Evolutionary conservation across 371 early-diverging fungal genomes (phyloP).

Genomic region (Parasitella parasitica): DNA sequence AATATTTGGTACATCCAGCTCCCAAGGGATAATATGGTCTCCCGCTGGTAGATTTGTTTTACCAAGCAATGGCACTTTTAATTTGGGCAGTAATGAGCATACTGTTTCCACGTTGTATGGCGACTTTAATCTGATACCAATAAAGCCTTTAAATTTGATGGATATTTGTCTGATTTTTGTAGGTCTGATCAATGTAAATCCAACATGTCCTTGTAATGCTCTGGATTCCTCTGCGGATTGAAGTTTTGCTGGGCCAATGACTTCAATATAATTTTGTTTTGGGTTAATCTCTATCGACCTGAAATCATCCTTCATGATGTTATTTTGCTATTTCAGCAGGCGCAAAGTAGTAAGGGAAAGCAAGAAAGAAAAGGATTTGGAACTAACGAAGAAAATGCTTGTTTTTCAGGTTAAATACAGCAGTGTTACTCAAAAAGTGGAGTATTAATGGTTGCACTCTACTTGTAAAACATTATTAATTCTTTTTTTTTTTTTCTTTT

Average conservation of each 20-base stretch:
- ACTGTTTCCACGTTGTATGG: conserved; percentile 9
- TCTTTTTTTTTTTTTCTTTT: conserved; percentile 6
- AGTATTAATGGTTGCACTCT: neutral
- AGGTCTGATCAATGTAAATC: conserved; percentile 27
- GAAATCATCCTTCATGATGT: conserved; percentile 42
- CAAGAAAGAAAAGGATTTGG: neutral
- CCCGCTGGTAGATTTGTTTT: conserved; percentile 31
- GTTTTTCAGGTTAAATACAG: neutral
- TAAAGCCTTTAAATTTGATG: conserved; percentile 48
- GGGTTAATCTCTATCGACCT: conserved; percentile 42
- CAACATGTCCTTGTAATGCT: conserved; percentile 34
- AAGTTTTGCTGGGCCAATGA: conserved; percentile 36
- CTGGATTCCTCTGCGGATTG: conserved; percentile 11
- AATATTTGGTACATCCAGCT: conserved; percentile 36
- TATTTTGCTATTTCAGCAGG: conserved; percentile 13
- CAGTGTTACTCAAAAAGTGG: conserved; percentile 5
- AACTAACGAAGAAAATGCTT: neutral
- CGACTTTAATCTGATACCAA: conserved; percentile 13
- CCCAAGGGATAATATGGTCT: conserved; percentile 36
- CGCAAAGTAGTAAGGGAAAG: neutral
- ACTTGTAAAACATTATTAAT: conserved; percentile 22
- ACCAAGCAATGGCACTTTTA: conserved; percentile 28
- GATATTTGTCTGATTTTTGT: conserved; percentile 39
- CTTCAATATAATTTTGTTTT: conserved; percentile 32
- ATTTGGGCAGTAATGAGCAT: conserved; percentile 31